Base-by-base conservation (phyloP, 2,329 filamentous ascomycete genomes). In the Rhytidhysteron rufulum region DNA sequence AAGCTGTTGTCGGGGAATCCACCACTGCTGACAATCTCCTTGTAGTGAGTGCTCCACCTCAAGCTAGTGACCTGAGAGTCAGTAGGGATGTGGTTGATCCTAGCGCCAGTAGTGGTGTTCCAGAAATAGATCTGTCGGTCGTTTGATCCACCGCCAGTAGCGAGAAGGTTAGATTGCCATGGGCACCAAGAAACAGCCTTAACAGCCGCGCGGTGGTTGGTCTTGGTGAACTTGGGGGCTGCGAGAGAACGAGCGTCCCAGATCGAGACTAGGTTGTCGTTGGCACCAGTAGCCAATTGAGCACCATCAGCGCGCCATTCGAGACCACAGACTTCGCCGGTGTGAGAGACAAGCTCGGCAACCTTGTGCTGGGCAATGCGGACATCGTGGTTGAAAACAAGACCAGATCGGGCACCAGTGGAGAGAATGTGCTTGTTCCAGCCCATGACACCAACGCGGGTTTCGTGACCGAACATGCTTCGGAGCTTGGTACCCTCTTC, bases 111-210 rank as follows among this genome's bases (percentile, higher is more conserved):
- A 17, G 93, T 97, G 34, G 90, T 94, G 79, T 98, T 98, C 93
- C 93, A 98, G 80, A 98, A 98, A 76, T 98, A 93, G 68, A 98
- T 98, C 71, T 96, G 87, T 55, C 89, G 86, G 66, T 98, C 93
- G 68, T 96, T 94, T 31, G 88, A 94, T 54, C 93, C 93, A 61
- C 93, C 93, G 42, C 93, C 93, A 31, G 93, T 97, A 42, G 93
- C 93, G 34, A 98, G 85, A 36, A 97, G 82, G 77, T 96, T 97
- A 69, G 88, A 83, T 73, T 95, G 93, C 93, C 93, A 98, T 31
- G 93, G 93, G 77, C 93, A 98, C 93, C 93, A 98, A 49, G 89
- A 86, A 33, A 98, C 81, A 43, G 93, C 93, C 80, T 98, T 98
- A 72, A 98, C 90, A 32, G 93, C 93, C 41, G 93, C 93, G 70